Evolutionary conservation across 2,329 filamentous ascomycete genomes (phyloP).

Genomic region (Lithohypha guttulata): DNA sequence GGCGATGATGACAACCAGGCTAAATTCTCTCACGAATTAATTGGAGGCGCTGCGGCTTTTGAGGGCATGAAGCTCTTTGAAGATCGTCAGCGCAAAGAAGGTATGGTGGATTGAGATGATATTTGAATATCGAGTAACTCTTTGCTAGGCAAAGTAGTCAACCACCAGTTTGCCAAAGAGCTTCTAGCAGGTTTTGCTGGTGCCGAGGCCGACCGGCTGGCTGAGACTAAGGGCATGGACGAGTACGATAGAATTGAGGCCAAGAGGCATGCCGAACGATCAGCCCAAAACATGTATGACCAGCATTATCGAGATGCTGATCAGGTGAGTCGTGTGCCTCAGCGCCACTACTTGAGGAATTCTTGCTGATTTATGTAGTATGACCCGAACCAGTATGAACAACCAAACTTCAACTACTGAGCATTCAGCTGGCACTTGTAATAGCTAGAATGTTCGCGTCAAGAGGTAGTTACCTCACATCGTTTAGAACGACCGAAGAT

Average conservation of each 20-base stretch:
- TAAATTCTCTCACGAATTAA: constrained; percentile 59
- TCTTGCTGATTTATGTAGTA: too few species aligned
- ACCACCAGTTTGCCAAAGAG: constrained; percentile 66
- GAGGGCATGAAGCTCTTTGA: constrained; percentile 72
- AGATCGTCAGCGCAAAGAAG: constrained; percentile 60
- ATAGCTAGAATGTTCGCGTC: too few species aligned
- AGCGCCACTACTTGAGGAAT: too few species aligned
- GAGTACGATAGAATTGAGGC: constrained; percentile 47
- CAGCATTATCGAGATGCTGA: constrained; percentile 45
- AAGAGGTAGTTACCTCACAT: too few species aligned
- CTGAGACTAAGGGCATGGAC: constrained; percentile 58
- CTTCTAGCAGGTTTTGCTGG: constrained; percentile 59
- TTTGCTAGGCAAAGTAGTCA: constrained; percentile 58
- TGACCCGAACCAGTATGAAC: constrained; percentile 24
- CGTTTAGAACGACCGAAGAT: too few species aligned
- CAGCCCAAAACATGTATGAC: constrained; percentile 51
- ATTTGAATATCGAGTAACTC: too few species aligned
- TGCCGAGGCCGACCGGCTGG: constrained; percentile 63
- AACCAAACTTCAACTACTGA: constrained; percentile 27
- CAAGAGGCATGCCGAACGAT: constrained; percentile 47
- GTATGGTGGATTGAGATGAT: too few species aligned
- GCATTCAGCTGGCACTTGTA: too few species aligned
- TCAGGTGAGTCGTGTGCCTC: constrained; percentile 47
- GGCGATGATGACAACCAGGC: constrained; percentile 44
- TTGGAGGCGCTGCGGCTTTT: constrained; percentile 67